phyloP scores from a whole-genome alignment of 148 eudicot genomes.

The Salicornia ramosissima region DNA sequence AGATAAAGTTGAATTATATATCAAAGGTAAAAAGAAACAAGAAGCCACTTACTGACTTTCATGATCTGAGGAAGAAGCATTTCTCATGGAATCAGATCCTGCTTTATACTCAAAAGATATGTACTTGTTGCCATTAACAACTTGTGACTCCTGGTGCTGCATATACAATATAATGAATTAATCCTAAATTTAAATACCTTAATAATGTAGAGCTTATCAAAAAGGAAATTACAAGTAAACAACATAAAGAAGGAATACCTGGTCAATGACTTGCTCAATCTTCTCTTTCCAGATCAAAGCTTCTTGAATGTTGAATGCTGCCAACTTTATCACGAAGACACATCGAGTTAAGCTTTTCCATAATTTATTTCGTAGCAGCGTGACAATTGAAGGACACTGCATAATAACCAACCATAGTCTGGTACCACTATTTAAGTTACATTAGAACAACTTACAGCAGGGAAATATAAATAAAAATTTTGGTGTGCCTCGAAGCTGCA shows the following conservation, averaged over 20 bases:
- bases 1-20: conserved; percentile 1
- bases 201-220: neutral
- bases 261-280: conserved; percentile 92
- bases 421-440: conserved; percentile 12
- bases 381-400: conserved; percentile 14
- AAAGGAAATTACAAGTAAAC: conserved; percentile 8
- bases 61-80: conserved; percentile 88
- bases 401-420: conserved; percentile 9
- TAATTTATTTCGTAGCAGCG: conserved; percentile 2
- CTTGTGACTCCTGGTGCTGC: conserved; percentile 93
- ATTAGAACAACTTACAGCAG: conserved; percentile 13
- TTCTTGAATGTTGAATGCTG: conserved; percentile 99
- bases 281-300: conserved; percentile 97
- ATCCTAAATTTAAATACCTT: conserved; percentile 8
- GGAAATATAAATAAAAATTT: neutral
- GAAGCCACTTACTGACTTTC: conserved; percentile 95
- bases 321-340: conserved; percentile 66
- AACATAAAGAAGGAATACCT: conserved; percentile 41
- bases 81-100: conserved; percentile 69
- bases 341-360: conserved; percentile 19
- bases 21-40: conserved; percentile 12
- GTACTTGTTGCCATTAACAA: conserved; percentile 77
- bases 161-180: conserved; percentile 15
- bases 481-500: conserved; percentile 10
- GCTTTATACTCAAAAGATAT: conserved; percentile 80